Evolutionary conservation across 2,329 filamentous ascomycete genomes (phyloP).

Genomic region (Pseudogymnoascus sp.): DNA sequence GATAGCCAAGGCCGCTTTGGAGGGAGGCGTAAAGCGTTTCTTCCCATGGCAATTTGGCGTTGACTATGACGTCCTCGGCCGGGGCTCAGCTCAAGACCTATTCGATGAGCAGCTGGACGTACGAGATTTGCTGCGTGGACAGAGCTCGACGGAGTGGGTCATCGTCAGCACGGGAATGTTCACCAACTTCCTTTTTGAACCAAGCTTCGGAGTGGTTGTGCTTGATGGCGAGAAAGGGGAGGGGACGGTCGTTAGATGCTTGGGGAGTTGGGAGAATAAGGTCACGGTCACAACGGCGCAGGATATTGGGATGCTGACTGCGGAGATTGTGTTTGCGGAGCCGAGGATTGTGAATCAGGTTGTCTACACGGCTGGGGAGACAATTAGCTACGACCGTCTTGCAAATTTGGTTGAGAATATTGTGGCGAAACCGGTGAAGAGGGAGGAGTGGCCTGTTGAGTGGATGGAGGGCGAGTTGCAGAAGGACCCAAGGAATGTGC

Average conservation of each 20-base stretch:
- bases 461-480: conserved; percentile 38
- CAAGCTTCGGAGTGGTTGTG: conserved; percentile 55
- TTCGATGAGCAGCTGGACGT: conserved; percentile 62
- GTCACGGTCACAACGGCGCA: conserved; percentile 54
- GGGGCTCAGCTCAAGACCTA: conserved; percentile 50
- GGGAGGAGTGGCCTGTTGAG: conserved; percentile 42
- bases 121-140: conserved; percentile 40
- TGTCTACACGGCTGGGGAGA: conserved; percentile 54
- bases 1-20: conserved; percentile 46
- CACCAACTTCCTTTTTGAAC: conserved; percentile 59
- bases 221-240: conserved; percentile 32
- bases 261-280: conserved; percentile 53
- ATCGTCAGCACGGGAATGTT: conserved; percentile 64
- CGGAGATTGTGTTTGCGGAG: conserved; percentile 43
- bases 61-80: conserved; percentile 58
- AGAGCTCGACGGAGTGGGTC: conserved; percentile 46
- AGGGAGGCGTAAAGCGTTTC: conserved; percentile 42
- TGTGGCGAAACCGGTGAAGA: conserved; percentile 34
- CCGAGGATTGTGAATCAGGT: conserved; percentile 30
- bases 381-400: conserved; percentile 46
- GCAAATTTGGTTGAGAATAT: conserved; percentile 44
- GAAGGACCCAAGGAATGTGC: conserved; percentile 37
- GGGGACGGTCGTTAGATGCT: conserved; percentile 40
- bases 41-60: conserved; percentile 70
- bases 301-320: conserved; percentile 56